Evolutionary conservation across 2,329 filamentous ascomycete species (phyloP), one percentile per base, ranked within the genome.

Genomic region (Fusarium oligoseptatum): DNA sequence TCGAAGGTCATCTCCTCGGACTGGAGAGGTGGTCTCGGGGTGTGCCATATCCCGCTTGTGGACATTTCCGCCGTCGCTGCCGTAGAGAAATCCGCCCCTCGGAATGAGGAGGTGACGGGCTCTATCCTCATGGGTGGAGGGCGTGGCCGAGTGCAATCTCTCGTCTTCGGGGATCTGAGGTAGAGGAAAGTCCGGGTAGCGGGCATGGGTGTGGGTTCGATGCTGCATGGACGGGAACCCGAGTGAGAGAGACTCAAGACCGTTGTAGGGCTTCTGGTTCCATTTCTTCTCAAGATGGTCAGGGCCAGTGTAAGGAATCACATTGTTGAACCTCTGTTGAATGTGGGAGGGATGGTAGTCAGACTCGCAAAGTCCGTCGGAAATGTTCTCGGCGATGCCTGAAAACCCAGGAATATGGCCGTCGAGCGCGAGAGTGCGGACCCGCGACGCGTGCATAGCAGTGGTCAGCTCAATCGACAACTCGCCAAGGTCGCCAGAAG

Each of bases 391-490:
- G 2, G 24, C 20, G 12, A 12, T 6, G 14, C 37, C 36, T 8
- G n/a, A 34, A 20, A 67, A 69, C n/a, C 32, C 58, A 2, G 43
- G 32, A 34, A 34, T 3, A 76, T 9, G 1, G n/a, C 27, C 12
- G 0, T 52, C 2, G 0, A 52, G 14, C 0, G 77, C n/a, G 1
- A 66, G 10, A 0, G 11, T 14, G 1, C 56, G 60, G 7, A 66
- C n/a, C 0, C 60, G 62, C 48, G 2, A 77, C 22, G 43, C 22
- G 14, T 68, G 6, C 76, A 48, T 2, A 72, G 72, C 0, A 76
- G 64, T 74, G 0, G 50, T 15, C 20, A 81, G 65, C 12, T 81
- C 80, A 0, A 82, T 14, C 0, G 15, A 45, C 0, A 81, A 48
- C 1, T 60, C 14, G 2, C 66, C 71, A 1, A 37, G 12, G 3